Conservation (phyloP, 2,329 filamentous ascomycete species). For the Sclerotinia spermophila region DNA sequence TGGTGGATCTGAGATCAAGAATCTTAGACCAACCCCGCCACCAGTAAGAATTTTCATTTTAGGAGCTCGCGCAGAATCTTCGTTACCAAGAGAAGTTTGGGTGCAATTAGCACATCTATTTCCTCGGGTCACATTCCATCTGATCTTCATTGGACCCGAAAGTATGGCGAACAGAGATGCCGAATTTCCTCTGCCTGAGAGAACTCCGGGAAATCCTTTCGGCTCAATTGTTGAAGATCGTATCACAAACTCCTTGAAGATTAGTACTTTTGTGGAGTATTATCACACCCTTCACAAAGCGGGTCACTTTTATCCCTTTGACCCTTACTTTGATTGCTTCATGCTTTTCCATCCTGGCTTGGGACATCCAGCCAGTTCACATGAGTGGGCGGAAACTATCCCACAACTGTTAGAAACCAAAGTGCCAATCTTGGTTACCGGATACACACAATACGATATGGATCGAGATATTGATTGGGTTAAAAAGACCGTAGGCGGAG, state of each 20-base stretch:
- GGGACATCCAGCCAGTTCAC: constrained; percentile 86
- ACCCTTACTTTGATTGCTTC: constrained; percentile 98
- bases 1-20: constrained; percentile 69
- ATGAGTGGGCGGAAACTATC: constrained; percentile 91
- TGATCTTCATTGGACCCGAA: constrained; percentile 94
- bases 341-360: constrained; percentile 95
- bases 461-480: constrained; percentile 90
- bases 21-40: constrained; percentile 77
- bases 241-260: constrained; percentile 85
- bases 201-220: constrained; percentile 83
- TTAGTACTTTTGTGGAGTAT: constrained; percentile 96
- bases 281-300: constrained; percentile 95
- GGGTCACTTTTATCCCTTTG: constrained; percentile 86
- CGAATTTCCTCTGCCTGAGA: constrained; percentile 85
- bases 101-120: constrained; percentile 92
- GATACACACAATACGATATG: constrained; percentile 95
- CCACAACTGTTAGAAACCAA: constrained; percentile 92
- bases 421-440: constrained; percentile 87
- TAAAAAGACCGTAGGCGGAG: constrained; percentile 75
- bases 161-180: constrained; percentile 91
- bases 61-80: constrained; percentile 95
- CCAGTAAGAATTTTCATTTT: constrained; percentile 90
- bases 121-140: constrained; percentile 82
- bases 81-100: constrained; percentile 90
- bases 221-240: constrained; percentile 93